A percentile compares a stretch with the other conserved stretches of the same genome.
phyloP scores from a whole-genome alignment of 495 filamentous ascomycete species.

The Penicillium riverlandense region DNA sequence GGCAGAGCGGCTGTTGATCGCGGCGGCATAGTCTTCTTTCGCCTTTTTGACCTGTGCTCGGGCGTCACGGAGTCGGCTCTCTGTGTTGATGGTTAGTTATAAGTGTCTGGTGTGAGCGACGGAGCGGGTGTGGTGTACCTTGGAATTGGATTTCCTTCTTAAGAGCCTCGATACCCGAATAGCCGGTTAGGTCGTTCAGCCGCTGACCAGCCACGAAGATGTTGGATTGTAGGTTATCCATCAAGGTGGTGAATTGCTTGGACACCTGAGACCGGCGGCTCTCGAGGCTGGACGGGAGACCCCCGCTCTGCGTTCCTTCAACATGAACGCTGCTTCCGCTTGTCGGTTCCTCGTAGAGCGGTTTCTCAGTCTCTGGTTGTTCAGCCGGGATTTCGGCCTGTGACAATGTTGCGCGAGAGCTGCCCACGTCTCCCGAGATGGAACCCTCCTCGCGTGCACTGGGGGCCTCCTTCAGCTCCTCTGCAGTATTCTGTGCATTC shows the following conservation, averaged over 20 bases:
- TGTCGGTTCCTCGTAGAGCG: neutral
- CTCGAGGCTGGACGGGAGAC: conserved; percentile 73
- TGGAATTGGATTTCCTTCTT: conserved; percentile 66
- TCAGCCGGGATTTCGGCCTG: neutral
- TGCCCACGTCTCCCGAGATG: conserved; percentile 18
- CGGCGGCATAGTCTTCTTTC: conserved; percentile 66
- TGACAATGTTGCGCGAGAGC: conserved; percentile 1
- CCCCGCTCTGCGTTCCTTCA: conserved; percentile 9
- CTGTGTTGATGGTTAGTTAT: conserved; percentile 24
- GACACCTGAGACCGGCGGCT: conserved; percentile 62
- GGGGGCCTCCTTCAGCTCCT: conserved; percentile 8
- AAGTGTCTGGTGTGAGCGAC: conserved; percentile 1
- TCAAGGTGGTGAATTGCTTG: conserved; percentile 65
- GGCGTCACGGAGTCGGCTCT: conserved; percentile 54
- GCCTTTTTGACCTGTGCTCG: conserved; percentile 60
- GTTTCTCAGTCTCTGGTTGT: conserved; percentile 6
- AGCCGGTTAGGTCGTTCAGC: conserved; percentile 90
- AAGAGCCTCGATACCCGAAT: conserved; percentile 83
- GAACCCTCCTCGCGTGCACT: conserved; percentile 11
- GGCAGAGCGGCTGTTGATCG: conserved; percentile 69
- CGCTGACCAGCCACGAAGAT: conserved; percentile 77
- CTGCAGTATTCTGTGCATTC: conserved; percentile 11
- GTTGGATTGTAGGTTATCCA: conserved; percentile 85
- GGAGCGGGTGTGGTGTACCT: conserved; percentile 33
- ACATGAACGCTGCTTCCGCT: neutral